Conservation (phyloP, 2,329 filamentous ascomycete genomes). For the Dactylellina sp. region DNA sequence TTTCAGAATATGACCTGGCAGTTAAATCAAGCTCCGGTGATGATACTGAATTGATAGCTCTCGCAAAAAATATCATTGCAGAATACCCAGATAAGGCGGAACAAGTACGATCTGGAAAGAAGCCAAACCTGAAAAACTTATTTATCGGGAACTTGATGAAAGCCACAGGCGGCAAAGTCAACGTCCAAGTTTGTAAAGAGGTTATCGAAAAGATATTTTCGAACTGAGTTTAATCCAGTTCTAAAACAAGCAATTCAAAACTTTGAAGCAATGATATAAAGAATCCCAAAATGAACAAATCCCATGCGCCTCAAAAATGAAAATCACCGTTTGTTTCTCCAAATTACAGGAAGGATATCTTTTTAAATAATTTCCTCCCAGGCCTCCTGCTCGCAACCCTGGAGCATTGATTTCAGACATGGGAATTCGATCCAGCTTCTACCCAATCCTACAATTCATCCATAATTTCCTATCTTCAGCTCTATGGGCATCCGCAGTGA, state of each 20-base stretch:
- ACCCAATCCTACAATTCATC: constrained; percentile 4
- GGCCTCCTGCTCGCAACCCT: too few relatives aligned
- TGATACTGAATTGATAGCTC: constrained; percentile 24
- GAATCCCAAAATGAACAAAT: too few relatives aligned
- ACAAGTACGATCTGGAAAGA: constrained; percentile 44
- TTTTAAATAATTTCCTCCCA: too few relatives aligned
- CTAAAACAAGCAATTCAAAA: not conserved
- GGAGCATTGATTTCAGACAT: too few relatives aligned
- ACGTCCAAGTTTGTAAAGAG: constrained; percentile 38
- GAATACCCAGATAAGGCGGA: constrained; percentile 50
- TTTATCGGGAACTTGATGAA: constrained; percentile 54
- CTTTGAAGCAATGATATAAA: too few relatives aligned
- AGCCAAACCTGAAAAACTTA: constrained; percentile 48
- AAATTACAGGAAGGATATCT: too few relatives aligned
- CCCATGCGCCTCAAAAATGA: too few relatives aligned
- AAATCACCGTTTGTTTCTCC: too few relatives aligned
- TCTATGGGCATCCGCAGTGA: constrained; percentile 14
- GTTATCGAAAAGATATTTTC: constrained; percentile 52
- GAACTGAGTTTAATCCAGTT: constrained; percentile 1
- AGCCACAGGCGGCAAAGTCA: constrained; percentile 42
- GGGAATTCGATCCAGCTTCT: not conserved
- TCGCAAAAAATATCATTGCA: constrained; percentile 27
- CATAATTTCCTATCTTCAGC: constrained; percentile 19
- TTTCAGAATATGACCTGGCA: constrained; percentile 37
- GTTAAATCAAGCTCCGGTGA: constrained; percentile 15